Evolutionary conservation across 345 rosid species (phyloP).

Genomic region (Anacardium occidentale): DNA sequence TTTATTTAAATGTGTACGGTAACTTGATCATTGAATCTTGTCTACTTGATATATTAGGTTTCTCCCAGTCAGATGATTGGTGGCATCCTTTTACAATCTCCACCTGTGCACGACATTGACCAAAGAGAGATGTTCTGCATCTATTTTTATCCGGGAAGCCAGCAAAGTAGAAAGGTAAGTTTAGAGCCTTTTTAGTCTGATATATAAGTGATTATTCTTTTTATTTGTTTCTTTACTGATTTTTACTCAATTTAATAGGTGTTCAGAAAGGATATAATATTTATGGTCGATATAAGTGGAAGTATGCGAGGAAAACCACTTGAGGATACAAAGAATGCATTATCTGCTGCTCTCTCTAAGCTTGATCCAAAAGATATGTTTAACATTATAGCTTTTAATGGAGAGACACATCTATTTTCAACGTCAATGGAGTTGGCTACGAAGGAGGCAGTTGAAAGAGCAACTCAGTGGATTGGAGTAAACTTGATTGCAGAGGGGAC

Average conservation of each 20-base stretch:
- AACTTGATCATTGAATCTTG: constrained; percentile 3
- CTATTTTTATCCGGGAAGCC: constrained; percentile 73
- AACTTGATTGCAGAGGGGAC: constrained; percentile 63
- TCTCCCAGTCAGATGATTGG: constrained; percentile 60
- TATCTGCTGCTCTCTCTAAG: constrained; percentile 52
- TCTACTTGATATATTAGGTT: constrained; percentile 39
- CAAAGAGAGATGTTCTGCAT: constrained; percentile 79
- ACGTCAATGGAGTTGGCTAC: constrained; percentile 66
- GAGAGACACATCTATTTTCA: constrained; percentile 61
- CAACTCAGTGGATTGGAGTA: constrained; percentile 62
- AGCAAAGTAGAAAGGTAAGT: constrained; percentile 55
- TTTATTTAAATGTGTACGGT: neutral
- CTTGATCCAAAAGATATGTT: constrained; percentile 74
- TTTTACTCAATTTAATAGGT: constrained; percentile 46
- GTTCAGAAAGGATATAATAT: constrained; percentile 71
- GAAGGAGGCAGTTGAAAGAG: constrained; percentile 56
- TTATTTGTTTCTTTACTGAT: neutral
- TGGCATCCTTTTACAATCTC: constrained; percentile 75
- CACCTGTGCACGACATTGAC: constrained; percentile 63
- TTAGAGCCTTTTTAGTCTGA: constrained; percentile 9
- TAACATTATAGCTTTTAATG: constrained; percentile 76
- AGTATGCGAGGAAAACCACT: constrained; percentile 84
- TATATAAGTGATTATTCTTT: neutral
- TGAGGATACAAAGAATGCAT: constrained; percentile 62
- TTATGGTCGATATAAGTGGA: constrained; percentile 83